A percentile compares a stretch with the other conserved stretches of the same genome.
phyloP scores from a whole-genome alignment of 78 protist genomes.

The Dictyostelium discoideum region DNA sequence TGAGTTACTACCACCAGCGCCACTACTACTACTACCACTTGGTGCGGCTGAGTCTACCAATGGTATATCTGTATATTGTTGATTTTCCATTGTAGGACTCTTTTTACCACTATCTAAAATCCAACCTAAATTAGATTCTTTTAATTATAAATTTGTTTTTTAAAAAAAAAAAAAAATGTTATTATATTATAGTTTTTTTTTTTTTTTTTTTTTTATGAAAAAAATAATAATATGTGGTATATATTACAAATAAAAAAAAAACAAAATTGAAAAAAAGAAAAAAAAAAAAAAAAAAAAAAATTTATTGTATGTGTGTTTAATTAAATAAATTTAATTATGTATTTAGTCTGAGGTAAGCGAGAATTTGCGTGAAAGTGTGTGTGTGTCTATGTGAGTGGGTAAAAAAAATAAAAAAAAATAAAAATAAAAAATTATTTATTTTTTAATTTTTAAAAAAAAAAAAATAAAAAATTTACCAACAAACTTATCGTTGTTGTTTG shows the following conservation, averaged over 20 bases:
- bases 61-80: constrained; percentile 4
- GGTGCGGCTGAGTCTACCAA: not conserved
- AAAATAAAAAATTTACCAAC: too few relatives aligned
- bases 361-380: not conserved
- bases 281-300: not conserved
- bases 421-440: not conserved
- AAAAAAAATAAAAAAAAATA: too few relatives aligned
- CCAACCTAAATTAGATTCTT: constrained; percentile 33
- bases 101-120: constrained; percentile 27
- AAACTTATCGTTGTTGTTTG: not conserved
- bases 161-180: too few relatives aligned
- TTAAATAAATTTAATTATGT: not conserved
- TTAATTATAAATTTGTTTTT: too few relatives aligned
- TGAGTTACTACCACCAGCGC: not conserved
- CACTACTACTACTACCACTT: not conserved
- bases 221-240: not conserved
- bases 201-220: not conserved
- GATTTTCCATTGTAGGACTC: constrained; percentile 12
- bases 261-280: not conserved
- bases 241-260: constrained; percentile 1
- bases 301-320: not conserved
- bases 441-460: not conserved
- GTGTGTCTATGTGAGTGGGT: not conserved
- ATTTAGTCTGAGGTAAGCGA: not conserved
- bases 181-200: too few relatives aligned